These are phyloP conservation scores for Phytophthora ramorum DNA, from an alignment of 352 stramenopile genomes.

Conservation along the genomic window DNA sequence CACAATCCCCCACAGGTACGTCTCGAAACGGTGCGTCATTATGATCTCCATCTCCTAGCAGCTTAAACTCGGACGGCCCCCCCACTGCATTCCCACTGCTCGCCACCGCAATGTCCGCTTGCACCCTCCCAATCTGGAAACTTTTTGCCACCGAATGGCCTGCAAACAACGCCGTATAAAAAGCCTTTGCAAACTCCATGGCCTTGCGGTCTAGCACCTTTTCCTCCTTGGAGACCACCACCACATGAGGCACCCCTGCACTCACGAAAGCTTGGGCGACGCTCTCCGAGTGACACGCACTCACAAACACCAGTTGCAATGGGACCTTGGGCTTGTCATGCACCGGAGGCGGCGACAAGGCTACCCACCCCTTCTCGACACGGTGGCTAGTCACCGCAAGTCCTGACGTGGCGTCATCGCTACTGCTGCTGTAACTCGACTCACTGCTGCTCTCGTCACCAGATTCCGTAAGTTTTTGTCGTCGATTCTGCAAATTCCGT, in stretches of 20 bases:
- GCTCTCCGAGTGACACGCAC: slow-evolving; percentile 89
- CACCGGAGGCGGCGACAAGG: slow-evolving; percentile 30
- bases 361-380: slow-evolving; percentile 55
- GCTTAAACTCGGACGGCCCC: slow-evolving; percentile 76
- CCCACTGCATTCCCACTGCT: slow-evolving; percentile 18
- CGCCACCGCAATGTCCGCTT: slow-evolving; percentile 72
- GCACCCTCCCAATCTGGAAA: slow-evolving; percentile 87
- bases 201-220: slow-evolving; percentile 90
- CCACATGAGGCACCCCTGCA: slow-evolving; percentile 90
- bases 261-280: slow-evolving; percentile 90
- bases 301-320: slow-evolving; percentile 90
- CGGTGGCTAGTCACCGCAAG: slow-evolving; percentile 42
- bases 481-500: neutral
- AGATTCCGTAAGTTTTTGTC: slow-evolving; percentile 2
- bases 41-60: slow-evolving; percentile 81
- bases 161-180: slow-evolving; percentile 88
- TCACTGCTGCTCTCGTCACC: slow-evolving; percentile 22
- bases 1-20: slow-evolving; percentile 53
- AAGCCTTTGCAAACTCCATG: slow-evolving; percentile 89
- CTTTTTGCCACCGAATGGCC: slow-evolving; percentile 77
- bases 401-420: slow-evolving; percentile 22
- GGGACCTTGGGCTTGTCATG: slow-evolving; percentile 52
- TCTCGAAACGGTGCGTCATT: slow-evolving; percentile 78
- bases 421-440: slow-evolving; percentile 12
- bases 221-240: slow-evolving; percentile 87